These are phyloP conservation scores for Cyberlindnera maclurae DNA, from an alignment of 805 yeast genomes.

Conservation along the genomic window DNA sequence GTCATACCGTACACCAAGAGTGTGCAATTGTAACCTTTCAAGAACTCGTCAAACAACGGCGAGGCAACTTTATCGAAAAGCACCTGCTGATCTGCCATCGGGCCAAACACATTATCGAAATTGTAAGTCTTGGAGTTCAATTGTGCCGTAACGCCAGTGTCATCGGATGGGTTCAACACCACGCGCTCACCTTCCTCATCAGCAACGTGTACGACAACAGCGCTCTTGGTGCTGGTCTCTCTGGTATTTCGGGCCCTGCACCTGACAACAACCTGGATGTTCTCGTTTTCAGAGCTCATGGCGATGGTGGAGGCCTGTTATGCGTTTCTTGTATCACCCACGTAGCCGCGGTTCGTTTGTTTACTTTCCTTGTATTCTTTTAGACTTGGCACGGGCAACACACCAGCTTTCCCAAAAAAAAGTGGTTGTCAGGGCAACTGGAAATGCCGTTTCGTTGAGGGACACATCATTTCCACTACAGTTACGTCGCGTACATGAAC, in stretches of 20 bases:
- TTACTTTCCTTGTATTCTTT: too few species aligned
- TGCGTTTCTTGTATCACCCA: background rate
- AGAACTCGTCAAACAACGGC: slow-evolving; percentile 57
- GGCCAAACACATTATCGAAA: slow-evolving; percentile 79
- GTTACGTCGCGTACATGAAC: too few species aligned
- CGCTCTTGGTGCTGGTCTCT: slow-evolving; percentile 50
- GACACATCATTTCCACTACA: too few species aligned
- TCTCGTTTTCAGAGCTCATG: slow-evolving; percentile 30
- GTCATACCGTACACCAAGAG: slow-evolving; percentile 89
- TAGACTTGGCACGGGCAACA: background rate
- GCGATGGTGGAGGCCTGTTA: background rate
- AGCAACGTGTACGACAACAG: slow-evolving; percentile 51
- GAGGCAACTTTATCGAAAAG: slow-evolving; percentile 63
- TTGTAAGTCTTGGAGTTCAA: slow-evolving; percentile 49
- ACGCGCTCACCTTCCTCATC: slow-evolving; percentile 42
- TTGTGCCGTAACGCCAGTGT: slow-evolving; percentile 32
- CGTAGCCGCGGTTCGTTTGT: too few species aligned
- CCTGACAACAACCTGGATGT: slow-evolving; percentile 57
- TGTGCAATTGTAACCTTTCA: slow-evolving; percentile 75
- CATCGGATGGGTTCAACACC: slow-evolving; percentile 36
- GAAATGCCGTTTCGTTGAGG: too few species aligned
- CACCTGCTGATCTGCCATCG: slow-evolving; percentile 65
- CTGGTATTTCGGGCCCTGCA: slow-evolving; percentile 55
- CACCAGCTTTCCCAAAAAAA: background rate
- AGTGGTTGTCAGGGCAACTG: background rate